phyloP scores from a whole-genome alignment of 148 eudicot species.

The Rhododendron kiyosumense region DNA sequence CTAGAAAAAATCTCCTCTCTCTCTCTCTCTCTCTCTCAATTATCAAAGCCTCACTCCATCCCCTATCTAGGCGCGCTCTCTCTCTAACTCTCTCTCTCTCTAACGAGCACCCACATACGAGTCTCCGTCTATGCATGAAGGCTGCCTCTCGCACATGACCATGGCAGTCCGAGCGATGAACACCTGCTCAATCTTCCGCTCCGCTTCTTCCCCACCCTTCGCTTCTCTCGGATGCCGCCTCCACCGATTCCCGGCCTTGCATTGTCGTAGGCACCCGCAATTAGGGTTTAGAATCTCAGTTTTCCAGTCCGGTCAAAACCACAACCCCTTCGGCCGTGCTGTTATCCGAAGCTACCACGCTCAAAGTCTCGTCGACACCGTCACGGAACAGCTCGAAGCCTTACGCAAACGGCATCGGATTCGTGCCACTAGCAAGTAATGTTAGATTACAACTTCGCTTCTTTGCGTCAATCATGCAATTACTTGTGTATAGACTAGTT shows the following conservation, averaged over 20 bases:
- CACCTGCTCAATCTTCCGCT: conserved; percentile 35
- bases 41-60: no score
- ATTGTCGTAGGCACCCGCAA: conserved; percentile 1
- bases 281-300: conserved; percentile 12
- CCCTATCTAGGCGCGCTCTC: background rate
- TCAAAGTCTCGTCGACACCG: conserved; percentile 37
- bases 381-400: conserved; percentile 42
- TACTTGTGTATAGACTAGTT: background rate
- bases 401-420: conserved; percentile 20
- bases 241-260: conserved; percentile 13
- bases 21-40: no score
- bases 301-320: background rate
- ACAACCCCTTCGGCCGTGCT: background rate
- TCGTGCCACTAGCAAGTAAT: conserved; percentile 46
- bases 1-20: no score
- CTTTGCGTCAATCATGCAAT: background rate
- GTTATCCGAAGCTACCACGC: conserved; percentile 27
- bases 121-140: background rate
- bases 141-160: background rate
- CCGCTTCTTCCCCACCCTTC: conserved; percentile 35
- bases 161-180: conserved; percentile 57
- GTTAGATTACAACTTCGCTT: background rate
- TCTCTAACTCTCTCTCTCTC: background rate
- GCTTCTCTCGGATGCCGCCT: conserved; percentile 18
- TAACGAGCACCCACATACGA: no score